phyloP scores from a whole-genome alignment of 768 basidiomycete genomes.

The Tulasnella sp. region DNA sequence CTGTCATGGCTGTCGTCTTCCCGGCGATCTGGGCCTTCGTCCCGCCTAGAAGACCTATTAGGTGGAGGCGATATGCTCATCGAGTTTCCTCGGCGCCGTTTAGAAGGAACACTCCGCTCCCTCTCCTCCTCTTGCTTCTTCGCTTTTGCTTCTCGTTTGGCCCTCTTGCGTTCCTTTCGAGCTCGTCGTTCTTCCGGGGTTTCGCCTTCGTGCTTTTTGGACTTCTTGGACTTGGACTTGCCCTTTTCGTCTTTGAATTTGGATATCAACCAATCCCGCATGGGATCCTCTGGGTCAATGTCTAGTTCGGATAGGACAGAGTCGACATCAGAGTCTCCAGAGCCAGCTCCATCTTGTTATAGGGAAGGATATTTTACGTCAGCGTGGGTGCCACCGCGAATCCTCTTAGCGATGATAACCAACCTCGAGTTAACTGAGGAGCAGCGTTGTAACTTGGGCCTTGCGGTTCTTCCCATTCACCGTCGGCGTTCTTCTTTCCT shows the following conservation, averaged over 20 bases:
- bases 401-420: constrained; percentile 37
- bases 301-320: constrained; percentile 71
- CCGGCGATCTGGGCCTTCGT: neutral
- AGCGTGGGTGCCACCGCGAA: neutral
- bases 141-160: constrained; percentile 39
- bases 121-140: constrained; percentile 23
- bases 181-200: constrained; percentile 77
- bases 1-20: neutral
- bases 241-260: constrained; percentile 72
- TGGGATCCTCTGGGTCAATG: constrained; percentile 96
- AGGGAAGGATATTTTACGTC: neutral
- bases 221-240: constrained; percentile 53
- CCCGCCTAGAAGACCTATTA: constrained; percentile 16
- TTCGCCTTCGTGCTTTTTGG: constrained; percentile 61
- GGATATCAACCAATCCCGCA: constrained; percentile 87
- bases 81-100: neutral
- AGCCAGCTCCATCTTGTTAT: constrained; percentile 49
- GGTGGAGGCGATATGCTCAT: constrained; percentile 32
- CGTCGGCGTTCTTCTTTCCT: constrained; percentile 72
- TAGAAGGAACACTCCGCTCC: constrained; percentile 6
- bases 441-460: constrained; percentile 86
- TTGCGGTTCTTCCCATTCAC: constrained; percentile 84
- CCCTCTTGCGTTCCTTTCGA: constrained; percentile 73
- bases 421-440: constrained; percentile 71
- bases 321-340: constrained; percentile 46